Percentiles rank a stretch among this genome's conserved stretches.
These are phyloP conservation scores for Onygena corvina DNA, from an alignment of 2,329 filamentous ascomycete genomes.

Conservation along the genomic window DNA sequence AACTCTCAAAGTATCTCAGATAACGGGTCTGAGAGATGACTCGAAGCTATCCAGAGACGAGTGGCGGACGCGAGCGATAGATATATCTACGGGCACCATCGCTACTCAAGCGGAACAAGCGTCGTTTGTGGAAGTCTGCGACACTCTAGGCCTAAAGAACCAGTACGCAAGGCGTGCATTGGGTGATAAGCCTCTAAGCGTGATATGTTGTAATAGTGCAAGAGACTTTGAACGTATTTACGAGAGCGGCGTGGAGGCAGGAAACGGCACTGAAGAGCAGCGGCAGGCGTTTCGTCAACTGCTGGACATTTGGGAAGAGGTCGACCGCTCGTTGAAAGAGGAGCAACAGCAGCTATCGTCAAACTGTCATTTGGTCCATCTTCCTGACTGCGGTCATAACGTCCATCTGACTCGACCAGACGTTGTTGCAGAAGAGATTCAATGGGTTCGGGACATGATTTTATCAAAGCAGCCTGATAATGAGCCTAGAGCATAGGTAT, in stretches of 20 bases:
- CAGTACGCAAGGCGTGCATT: slow-evolving; percentile 23
- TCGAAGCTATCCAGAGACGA: slow-evolving; percentile 25
- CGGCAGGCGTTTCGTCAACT: slow-evolving; percentile 21
- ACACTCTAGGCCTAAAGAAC: slow-evolving; percentile 21
- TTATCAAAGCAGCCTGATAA: not conserved
- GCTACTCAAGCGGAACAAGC: slow-evolving; percentile 19
- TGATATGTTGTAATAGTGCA: slow-evolving; percentile 26
- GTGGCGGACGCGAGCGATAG: slow-evolving; percentile 25
- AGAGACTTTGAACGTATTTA: slow-evolving; percentile 27
- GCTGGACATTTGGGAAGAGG: slow-evolving; percentile 23
- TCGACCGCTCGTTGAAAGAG: slow-evolving; percentile 22
- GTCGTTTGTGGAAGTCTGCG: slow-evolving; percentile 19
- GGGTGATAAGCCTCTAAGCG: slow-evolving; percentile 24
- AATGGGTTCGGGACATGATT: slow-evolving; percentile 23
- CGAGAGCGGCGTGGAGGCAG: slow-evolving; percentile 22
- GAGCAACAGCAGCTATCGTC: slow-evolving; percentile 26
- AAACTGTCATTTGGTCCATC: slow-evolving; percentile 21
- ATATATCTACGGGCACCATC: slow-evolving; percentile 19
- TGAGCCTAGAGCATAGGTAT: too few species aligned
- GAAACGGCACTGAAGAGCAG: slow-evolving; percentile 27
- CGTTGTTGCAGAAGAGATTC: slow-evolving; percentile 26
- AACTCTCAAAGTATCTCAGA: slow-evolving; percentile 22
- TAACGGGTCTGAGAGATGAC: slow-evolving; percentile 24
- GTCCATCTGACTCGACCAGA: slow-evolving; percentile 29
- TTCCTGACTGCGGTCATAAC: slow-evolving; percentile 30